Percentiles rank a stretch among this genome's conserved stretches.
Evolutionary conservation across 192 early-diverging fungal species (phyloP).

Genomic region (Umbelopsis vinacea): DNA sequence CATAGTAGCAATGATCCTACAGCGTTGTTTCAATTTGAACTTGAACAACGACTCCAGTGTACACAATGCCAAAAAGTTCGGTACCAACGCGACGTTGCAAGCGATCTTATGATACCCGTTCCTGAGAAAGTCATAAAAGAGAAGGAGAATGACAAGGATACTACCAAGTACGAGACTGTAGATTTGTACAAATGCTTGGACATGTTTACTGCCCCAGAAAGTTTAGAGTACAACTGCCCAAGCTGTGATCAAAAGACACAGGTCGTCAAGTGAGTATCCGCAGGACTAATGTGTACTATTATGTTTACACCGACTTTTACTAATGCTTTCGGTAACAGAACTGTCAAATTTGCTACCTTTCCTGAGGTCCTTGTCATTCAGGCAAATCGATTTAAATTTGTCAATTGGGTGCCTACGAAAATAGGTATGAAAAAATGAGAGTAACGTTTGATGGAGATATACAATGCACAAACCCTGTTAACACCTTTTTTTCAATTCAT

Average conservation of each 20-base stretch:
- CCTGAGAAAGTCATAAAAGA: slow-evolving; percentile 36
- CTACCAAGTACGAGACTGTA: slow-evolving; percentile 54
- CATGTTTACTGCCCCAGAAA: slow-evolving; percentile 54
- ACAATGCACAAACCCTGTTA: too few relatives aligned
- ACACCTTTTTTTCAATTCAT: neutral
- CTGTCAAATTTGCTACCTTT: slow-evolving; percentile 72
- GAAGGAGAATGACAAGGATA: slow-evolving; percentile 14
- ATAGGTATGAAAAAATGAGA: slow-evolving; percentile 41
- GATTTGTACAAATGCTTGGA: slow-evolving; percentile 71
- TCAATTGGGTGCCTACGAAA: slow-evolving; percentile 83
- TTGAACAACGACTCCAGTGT: slow-evolving; percentile 90
- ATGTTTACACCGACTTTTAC: neutral
- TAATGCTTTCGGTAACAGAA: slow-evolving; percentile 12
- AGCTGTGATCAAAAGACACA: slow-evolving; percentile 60
- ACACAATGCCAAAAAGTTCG: slow-evolving; percentile 80
- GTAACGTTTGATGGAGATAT: neutral
- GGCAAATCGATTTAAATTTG: slow-evolving; percentile 72
- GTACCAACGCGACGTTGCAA: slow-evolving; percentile 63
- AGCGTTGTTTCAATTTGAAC: slow-evolving; percentile 74
- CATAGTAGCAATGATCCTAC: slow-evolving; percentile 69
- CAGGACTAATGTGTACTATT: neutral
- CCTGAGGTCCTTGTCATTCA: slow-evolving; percentile 75
- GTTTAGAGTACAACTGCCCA: slow-evolving; percentile 68
- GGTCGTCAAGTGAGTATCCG: slow-evolving; percentile 56
- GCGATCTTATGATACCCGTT: slow-evolving; percentile 69